phyloP scores from a whole-genome alignment of 2,329 filamentous ascomycete genomes.

The Pseudopyricularia javanii region DNA sequence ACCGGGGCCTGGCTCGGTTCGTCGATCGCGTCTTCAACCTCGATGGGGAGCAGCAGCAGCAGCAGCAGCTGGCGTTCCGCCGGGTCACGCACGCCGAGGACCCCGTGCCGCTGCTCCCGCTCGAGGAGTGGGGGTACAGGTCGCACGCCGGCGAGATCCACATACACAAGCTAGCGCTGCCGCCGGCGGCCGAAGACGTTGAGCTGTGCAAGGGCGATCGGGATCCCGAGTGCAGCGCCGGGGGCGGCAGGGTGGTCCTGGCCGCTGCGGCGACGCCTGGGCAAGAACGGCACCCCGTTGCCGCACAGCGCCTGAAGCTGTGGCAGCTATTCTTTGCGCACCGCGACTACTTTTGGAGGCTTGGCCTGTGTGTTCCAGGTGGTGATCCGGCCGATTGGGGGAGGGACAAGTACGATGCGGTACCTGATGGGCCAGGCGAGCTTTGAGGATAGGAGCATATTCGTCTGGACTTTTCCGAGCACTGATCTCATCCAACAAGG shows the following conservation, averaged over 20 bases:
- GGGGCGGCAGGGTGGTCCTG: constrained; percentile 17
- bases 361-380: constrained; percentile 80
- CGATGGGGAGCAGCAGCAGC: constrained; percentile 11
- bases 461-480: neutral
- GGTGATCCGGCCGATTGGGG: constrained; percentile 61
- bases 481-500: too few species aligned
- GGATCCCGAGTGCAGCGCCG: constrained; percentile 57
- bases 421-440: constrained; percentile 16
- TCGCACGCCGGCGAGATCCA: constrained; percentile 82
- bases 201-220: constrained; percentile 56
- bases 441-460: constrained; percentile 14
- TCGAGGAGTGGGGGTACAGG: constrained; percentile 77
- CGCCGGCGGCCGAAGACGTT: constrained; percentile 59
- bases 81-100: constrained; percentile 79
- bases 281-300: neutral
- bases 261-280: constrained; percentile 29
- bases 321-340: constrained; percentile 92
- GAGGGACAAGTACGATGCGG: constrained; percentile 28
- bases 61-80: constrained; percentile 38
- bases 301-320: constrained; percentile 45
- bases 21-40: constrained; percentile 41
- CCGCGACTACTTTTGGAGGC: constrained; percentile 89
- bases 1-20: constrained; percentile 40
- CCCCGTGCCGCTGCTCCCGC: constrained; percentile 76
- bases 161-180: constrained; percentile 60